Percentiles rank a stretch among this genome's conserved stretches.
Conservation (phyloP, 2,329 filamentous ascomycete species). For the Fusarium tuaranense region DNA sequence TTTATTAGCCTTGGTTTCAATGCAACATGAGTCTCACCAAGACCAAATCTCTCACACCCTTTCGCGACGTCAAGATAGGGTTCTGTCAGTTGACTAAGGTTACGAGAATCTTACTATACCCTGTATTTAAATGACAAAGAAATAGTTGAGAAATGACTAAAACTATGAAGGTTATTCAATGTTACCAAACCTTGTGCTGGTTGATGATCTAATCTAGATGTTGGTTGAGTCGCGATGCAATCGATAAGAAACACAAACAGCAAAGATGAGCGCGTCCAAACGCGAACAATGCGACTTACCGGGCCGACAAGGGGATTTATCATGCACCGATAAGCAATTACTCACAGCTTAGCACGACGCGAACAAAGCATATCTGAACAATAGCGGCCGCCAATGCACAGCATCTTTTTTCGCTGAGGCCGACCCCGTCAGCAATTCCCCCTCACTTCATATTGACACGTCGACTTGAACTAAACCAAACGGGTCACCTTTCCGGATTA, state of each 20-base stretch:
- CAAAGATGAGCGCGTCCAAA: not conserved
- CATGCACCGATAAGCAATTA: slow-evolving; percentile 19
- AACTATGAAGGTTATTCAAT: not conserved
- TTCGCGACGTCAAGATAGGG: not conserved
- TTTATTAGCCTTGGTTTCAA: not conserved
- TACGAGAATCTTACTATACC: not conserved
- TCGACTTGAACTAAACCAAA: not conserved
- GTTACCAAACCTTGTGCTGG: not conserved
- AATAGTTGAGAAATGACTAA: not conserved
- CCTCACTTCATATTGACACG: slow-evolving; percentile 11
- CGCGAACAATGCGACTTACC: not conserved
- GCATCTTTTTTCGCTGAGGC: not conserved
- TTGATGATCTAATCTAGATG: not conserved
- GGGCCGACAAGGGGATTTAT: slow-evolving; percentile 7
- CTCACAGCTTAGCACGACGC: slow-evolving; percentile 1
- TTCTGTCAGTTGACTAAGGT: not conserved
- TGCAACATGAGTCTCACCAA: not conserved
- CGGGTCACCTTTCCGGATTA: not conserved
- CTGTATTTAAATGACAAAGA: not conserved
- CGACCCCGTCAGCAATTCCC: not conserved
- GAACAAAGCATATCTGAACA: not conserved
- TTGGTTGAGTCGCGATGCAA: not conserved
- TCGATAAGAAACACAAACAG: not conserved
- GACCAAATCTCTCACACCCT: not conserved
- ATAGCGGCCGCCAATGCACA: not conserved